Conservation (phyloP, 176 grass and related monocot genomes). For the Thinopyrum elongatum region DNA sequence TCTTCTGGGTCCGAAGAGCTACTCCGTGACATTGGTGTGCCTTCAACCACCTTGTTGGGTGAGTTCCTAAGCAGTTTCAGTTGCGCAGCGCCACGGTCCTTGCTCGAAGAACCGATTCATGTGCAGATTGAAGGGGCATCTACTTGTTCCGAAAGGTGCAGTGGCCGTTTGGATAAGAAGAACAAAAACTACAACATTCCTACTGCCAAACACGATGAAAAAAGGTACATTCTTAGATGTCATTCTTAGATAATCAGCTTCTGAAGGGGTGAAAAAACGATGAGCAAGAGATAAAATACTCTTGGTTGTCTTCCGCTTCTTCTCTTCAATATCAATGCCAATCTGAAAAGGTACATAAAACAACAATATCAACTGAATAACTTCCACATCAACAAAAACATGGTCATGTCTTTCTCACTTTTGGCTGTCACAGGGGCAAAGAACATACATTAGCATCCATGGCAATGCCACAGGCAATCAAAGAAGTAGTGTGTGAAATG, state of each 20-base stretch:
- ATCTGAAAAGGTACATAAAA: slow-evolving; percentile 42
- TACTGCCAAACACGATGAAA: too few species aligned
- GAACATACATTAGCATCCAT: slow-evolving; percentile 51
- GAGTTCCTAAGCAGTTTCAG: too few species aligned
- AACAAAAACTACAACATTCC: too few species aligned
- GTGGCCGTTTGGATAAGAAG: too few species aligned
- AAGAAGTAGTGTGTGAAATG: slow-evolving; percentile 82
- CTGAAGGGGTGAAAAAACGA: slow-evolving; percentile 76
- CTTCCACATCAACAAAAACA: not conserved
- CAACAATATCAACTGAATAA: slow-evolving; percentile 2
- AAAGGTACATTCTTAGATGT: too few species aligned
- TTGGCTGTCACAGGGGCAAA: slow-evolving; percentile 6
- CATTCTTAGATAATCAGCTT: slow-evolving; percentile 72
- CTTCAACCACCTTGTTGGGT: too few species aligned
- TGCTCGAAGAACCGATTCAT: too few species aligned
- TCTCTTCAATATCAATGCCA: slow-evolving; percentile 89
- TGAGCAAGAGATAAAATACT: slow-evolving; percentile 63
- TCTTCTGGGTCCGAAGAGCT: too few species aligned
- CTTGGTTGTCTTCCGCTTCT: slow-evolving; percentile 56
- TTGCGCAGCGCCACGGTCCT: too few species aligned
- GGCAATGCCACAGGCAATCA: slow-evolving; percentile 77
- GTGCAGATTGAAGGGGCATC: too few species aligned
- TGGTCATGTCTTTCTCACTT: not conserved
- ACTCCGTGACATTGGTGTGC: too few species aligned
- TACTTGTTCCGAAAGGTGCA: too few species aligned